Evolutionary conservation across 225 moss, liverwort and hornwort species (phyloP), one percentile per base, ranked within the genome.

Genomic region (Polytrichum commune): DNA sequence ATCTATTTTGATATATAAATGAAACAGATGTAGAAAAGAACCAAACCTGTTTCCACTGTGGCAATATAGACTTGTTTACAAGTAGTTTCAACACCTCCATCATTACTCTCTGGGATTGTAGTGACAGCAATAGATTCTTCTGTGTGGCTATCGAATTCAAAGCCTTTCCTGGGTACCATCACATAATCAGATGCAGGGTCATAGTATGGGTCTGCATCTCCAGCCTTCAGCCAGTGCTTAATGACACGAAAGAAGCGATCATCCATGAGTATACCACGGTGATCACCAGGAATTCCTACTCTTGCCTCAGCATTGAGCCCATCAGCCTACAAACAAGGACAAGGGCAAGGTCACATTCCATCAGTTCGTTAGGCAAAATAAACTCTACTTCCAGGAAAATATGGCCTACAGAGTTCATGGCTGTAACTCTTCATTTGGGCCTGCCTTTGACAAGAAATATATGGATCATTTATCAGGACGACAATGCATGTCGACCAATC

Each of bases 231-330:
- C 92, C 89, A 97, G 71, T 91, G 89, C 78, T 94, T 88, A 67
- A 97, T 66, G 46, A 92, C 27, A 65, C 81, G 90, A 71, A 97
- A 94, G 29, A 93, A 83, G 62, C 89, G 97, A 32, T 90, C 77
- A 70, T 94, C 92, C 73, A 88, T 92, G 69, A 97, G 85, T 57
- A 97, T 88, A 19, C 73, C 82, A 62, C 97, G 88, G 64, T 97
- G 97, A 68, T 97, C 97, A 74, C 79, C 94, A 72, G 97, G 97
- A 74, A 97, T 97, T 53, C 97, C 97, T 64, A 97, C 65, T 67
- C 97, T 92, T 67, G 79, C 83, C 74, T 88, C 85, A 2, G 97
- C 97, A 69, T 88, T 81, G 71, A 97, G 73, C 60, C 84, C 86
- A 85, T 97, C 97, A 73, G 85, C 92, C 97, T 94, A 86, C 46